phyloP scores from a whole-genome alignment of 75 land plant genomes.

The Selaginella tamariscina region DNA sequence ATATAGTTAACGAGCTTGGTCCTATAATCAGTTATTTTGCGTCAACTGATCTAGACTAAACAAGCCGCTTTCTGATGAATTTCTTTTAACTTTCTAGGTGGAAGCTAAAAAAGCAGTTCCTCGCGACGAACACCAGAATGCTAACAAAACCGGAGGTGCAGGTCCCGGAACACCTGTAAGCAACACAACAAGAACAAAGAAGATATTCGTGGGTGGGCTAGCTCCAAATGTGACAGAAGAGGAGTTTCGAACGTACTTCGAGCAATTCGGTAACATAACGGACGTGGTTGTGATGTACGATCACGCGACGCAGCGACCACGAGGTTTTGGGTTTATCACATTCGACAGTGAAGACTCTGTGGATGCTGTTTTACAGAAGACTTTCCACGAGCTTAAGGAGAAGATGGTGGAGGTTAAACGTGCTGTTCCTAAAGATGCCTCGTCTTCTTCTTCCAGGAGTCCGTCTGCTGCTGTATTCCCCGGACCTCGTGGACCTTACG shows the following conservation, averaged over 20 bases:
- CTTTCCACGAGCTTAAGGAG: constrained; percentile 10
- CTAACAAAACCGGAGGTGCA: not conserved
- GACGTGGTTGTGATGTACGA: constrained; percentile 11
- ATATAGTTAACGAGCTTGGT: too few relatives aligned
- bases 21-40: too few relatives aligned
- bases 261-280: constrained; percentile 7
- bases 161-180: constrained; percentile 13
- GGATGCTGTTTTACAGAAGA: constrained; percentile 6
- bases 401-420: constrained; percentile 8
- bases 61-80: too few relatives aligned
- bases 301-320: constrained; percentile 4
- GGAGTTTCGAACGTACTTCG: not conserved
- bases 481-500: not conserved
- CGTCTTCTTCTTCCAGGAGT: not conserved
- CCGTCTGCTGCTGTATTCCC: not conserved
- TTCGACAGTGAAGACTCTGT: constrained; percentile 12
- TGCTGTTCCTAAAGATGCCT: constrained; percentile 8
- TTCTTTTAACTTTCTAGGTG: too few relatives aligned
- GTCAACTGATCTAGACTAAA: too few relatives aligned
- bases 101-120: constrained; percentile 12
- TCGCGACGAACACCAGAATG: constrained; percentile 6
- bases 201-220: constrained; percentile 8
- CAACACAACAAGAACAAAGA: not conserved
- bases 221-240: constrained; percentile 4
- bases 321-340: constrained; percentile 9